phyloP scores from a whole-genome alignment of 371 early-diverging fungal species.

The Mucor racemosus region DNA sequence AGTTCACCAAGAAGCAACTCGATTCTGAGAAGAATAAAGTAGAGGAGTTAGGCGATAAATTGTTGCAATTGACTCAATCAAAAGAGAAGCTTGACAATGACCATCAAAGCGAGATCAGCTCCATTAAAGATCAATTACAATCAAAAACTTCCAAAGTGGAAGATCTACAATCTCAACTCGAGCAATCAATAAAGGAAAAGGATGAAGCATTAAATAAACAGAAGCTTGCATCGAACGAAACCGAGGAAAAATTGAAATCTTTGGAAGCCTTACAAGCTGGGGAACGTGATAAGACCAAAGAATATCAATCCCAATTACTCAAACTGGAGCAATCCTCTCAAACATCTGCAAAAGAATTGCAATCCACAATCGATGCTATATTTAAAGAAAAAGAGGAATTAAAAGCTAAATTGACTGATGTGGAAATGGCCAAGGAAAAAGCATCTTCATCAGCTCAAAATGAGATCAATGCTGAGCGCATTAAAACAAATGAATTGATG shows the following conservation, averaged over 20 bases:
- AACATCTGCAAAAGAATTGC: background rate
- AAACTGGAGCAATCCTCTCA: background rate
- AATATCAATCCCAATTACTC: background rate
- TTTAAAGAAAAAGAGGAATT: background rate
- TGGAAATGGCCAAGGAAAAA: background rate
- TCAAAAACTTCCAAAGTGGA: background rate
- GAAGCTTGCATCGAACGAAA: background rate
- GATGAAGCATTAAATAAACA: background rate
- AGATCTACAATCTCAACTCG: conserved; percentile 8
- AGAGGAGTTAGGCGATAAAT: background rate
- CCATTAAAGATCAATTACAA: background rate
- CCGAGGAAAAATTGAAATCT: background rate
- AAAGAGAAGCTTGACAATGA: background rate
- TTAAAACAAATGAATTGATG: background rate
- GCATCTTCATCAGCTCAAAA: background rate
- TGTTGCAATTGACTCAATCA: background rate
- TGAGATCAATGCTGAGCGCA: conserved; percentile 12
- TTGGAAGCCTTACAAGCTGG: background rate
- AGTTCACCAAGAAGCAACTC: background rate
- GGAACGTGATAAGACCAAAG: background rate
- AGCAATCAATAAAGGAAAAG: background rate
- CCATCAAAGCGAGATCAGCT: background rate
- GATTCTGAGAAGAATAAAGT: background rate
- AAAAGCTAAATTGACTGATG: background rate
- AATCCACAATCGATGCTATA: background rate